phyloP scores from a whole-genome alignment of 805 yeast genomes.

The Schizosaccharomyces octosporus region DNA sequence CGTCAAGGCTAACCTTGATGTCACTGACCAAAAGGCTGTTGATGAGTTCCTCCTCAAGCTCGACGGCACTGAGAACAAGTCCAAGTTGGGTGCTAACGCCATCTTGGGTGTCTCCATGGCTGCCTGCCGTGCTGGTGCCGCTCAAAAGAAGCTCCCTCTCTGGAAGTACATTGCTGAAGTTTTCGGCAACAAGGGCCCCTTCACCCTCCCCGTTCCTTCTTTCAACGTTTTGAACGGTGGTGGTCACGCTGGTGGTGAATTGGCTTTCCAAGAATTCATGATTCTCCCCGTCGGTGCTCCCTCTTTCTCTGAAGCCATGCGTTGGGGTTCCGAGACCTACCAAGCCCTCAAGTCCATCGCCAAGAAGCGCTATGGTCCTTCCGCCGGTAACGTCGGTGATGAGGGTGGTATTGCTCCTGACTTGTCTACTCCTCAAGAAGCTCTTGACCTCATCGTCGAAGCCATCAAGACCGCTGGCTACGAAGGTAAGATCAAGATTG shows the following conservation, averaged over 20 bases:
- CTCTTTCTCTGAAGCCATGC: constrained; percentile 80
- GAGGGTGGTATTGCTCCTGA: constrained; percentile 99
- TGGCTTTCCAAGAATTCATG: constrained; percentile 99
- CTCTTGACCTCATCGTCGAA: constrained; percentile 72
- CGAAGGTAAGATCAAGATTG: constrained; percentile 77
- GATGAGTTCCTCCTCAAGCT: constrained; percentile 67
- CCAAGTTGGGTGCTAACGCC: constrained; percentile 94
- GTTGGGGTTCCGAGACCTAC: constrained; percentile 95
- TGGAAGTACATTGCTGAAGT: constrained; percentile 74
- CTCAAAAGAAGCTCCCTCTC: constrained; percentile 74
- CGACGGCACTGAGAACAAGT: constrained; percentile 93
- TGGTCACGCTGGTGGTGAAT: constrained; percentile 97
- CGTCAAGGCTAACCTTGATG: constrained; percentile 54
- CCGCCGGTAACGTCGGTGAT: constrained; percentile 99
- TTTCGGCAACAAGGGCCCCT: constrained; percentile 55
- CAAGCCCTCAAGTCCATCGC: constrained; percentile 82
- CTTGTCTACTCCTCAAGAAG: constrained; percentile 85
- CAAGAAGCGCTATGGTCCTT: constrained; percentile 85
- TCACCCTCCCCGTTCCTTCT: constrained; percentile 92
- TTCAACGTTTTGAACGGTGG: constrained; percentile 98
- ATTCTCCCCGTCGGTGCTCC: constrained; percentile 85
- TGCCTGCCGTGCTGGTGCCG: constrained; percentile 95
- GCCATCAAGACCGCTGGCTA: constrained; percentile 90
- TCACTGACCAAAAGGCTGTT: constrained; percentile 62
- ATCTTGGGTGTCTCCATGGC: constrained; percentile 94